Conservation (phyloP, 2,329 filamentous ascomycete species). For the Juglanconis sp. region DNA sequence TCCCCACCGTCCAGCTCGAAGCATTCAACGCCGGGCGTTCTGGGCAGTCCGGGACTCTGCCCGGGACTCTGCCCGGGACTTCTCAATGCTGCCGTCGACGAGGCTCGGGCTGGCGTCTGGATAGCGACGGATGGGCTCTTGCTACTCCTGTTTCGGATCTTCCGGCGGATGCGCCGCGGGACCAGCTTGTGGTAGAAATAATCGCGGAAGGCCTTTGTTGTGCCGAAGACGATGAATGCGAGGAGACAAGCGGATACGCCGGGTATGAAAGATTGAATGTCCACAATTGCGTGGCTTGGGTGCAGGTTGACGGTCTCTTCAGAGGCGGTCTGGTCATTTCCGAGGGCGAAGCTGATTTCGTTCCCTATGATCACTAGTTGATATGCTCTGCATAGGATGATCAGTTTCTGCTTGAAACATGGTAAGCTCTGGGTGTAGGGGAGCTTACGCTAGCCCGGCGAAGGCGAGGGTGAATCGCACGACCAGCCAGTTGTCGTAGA, state of each 20-base stretch:
- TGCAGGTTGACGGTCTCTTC: slow-evolving; percentile 32
- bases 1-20: slow-evolving; percentile 11
- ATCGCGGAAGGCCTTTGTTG: slow-evolving; percentile 33
- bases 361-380: slow-evolving; percentile 37
- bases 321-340: slow-evolving; percentile 26
- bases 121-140: neutral
- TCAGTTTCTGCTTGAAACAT: neutral
- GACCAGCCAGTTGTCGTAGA: slow-evolving; percentile 44
- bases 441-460: slow-evolving; percentile 34
- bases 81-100: neutral
- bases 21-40: neutral
- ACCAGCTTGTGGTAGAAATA: slow-evolving; percentile 25
- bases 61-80: neutral
- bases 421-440: neutral
- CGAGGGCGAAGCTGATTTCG: slow-evolving; percentile 30
- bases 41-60: neutral
- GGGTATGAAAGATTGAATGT: slow-evolving; percentile 35
- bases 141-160: neutral
- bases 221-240: slow-evolving; percentile 39
- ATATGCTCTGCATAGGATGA: slow-evolving; percentile 27
- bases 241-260: slow-evolving; percentile 35
- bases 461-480: slow-evolving; percentile 44
- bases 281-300: slow-evolving; percentile 25
- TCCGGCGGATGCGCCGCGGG: slow-evolving; percentile 18
- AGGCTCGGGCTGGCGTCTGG: neutral